phyloP scores from a whole-genome alignment of 73 alveolate species.

The Paramecium pentaurelia region DNA sequence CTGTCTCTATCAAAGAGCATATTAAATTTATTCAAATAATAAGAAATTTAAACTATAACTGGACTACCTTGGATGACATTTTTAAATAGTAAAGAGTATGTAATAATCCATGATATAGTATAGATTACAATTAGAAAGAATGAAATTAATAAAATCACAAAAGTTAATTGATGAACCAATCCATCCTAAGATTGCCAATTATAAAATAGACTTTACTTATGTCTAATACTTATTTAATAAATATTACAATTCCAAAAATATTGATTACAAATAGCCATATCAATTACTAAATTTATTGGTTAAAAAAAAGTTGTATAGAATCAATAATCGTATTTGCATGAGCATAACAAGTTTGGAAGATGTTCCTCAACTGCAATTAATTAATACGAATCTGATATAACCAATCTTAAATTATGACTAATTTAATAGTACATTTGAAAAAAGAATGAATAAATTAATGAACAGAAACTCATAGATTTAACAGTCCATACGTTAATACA shows the following conservation, averaged over 20 bases:
- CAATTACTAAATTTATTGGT: background rate
- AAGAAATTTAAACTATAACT: background rate
- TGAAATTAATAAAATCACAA: background rate
- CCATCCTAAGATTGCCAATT: background rate
- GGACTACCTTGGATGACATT: background rate
- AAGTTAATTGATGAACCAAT: background rate
- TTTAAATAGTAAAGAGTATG: background rate
- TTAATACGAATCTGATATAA: background rate
- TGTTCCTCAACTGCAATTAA: background rate
- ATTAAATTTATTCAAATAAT: background rate
- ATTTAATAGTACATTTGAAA: background rate
- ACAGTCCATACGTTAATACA: background rate
- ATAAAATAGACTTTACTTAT: background rate
- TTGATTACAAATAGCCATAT: background rate
- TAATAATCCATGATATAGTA: background rate
- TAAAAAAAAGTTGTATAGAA: background rate
- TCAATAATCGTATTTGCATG: background rate
- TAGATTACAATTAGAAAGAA: background rate
- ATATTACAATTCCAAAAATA: background rate
- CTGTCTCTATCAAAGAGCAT: background rate
- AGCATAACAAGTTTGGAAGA: constrained; percentile 17
- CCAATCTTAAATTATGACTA: constrained; percentile 13
- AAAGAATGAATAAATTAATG: background rate
- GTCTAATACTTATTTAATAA: background rate
- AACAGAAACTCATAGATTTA: background rate